Evolutionary conservation across 1,284 basidiomycete species (phyloP).

Genomic region (Afroboletus lepidellus): DNA sequence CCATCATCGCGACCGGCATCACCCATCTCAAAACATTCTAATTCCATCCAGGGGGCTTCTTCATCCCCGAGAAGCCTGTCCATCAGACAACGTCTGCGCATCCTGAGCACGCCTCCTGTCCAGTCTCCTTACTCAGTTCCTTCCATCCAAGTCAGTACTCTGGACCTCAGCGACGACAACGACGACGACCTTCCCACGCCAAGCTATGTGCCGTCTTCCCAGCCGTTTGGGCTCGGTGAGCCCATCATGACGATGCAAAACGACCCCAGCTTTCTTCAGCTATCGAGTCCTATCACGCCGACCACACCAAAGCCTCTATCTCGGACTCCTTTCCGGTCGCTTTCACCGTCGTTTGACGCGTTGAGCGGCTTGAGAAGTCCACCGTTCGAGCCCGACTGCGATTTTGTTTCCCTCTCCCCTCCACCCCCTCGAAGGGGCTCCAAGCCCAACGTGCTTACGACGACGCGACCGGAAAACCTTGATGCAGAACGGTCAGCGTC

Average conservation of each 20-base stretch:
- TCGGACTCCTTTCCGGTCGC: constrained; percentile 8
- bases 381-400: constrained; percentile 13
- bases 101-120: constrained; percentile 43
- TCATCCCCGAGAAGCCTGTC: constrained; percentile 40
- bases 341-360: constrained; percentile 2
- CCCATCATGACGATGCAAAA: constrained; percentile 55
- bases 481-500: constrained; percentile 13
- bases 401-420: constrained; percentile 32
- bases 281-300: constrained; percentile 45
- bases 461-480: constrained; percentile 12
- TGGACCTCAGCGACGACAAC: constrained; percentile 28
- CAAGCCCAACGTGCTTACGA: constrained; percentile 14
- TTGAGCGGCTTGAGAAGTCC: background rate
- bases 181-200: constrained; percentile 22
- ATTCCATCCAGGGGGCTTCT: constrained; percentile 19
- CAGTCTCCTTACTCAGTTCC: constrained; percentile 9
- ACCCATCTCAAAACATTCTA: constrained; percentile 7
- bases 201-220: constrained; percentile 35
- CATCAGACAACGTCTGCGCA: constrained; percentile 59
- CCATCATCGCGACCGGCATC: constrained; percentile 42
- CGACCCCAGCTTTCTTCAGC: constrained; percentile 57
- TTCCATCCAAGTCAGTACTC: constrained; percentile 25
- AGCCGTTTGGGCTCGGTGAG: constrained; percentile 52
- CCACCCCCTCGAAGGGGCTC: constrained; percentile 31
- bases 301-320: constrained; percentile 31